Base-by-base conservation (phyloP, 352 stramenopile genomes). In the Phytopythium boreale region DNA sequence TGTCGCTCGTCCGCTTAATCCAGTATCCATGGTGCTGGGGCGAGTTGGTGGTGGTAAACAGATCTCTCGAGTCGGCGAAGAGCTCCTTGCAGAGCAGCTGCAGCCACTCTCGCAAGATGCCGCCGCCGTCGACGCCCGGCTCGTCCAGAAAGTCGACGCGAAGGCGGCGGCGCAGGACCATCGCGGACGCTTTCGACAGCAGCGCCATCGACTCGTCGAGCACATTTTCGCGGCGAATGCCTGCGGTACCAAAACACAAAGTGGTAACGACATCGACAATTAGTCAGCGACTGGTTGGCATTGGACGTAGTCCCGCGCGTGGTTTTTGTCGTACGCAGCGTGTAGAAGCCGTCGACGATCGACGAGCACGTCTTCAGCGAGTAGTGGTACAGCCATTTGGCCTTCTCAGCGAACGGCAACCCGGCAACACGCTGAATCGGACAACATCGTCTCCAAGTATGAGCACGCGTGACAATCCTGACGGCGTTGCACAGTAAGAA, bases 111-210 rank as follows among this genome's bases (percentile, higher is more conserved):
- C 87, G 80, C 50, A 91, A 69, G 59, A 95, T 88, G 3, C 84
- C 87, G 31, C 85, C 87, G 24, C 82, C 85, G 36, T 95, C 87
- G 5, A 92, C 64, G 20, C 85, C 84, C n/a, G 70, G 75, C 64
- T 95, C 85, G 36, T 90, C 82, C 59, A 90, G 77, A 66, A 97
- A 97, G 53, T 96, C 79, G 34, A 96, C 83, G 2, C 86, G 78
- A 50, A 97, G 66, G n/a, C 87, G 86, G 11, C 82, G 81, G 47
- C 82, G 83, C 3, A 95, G 62, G 15, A 70, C 78, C 46, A 70
- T 61, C 20, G 71, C 66, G 3, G 83, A 81, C 8, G 77, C 73
- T 6, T 75, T 73, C 59, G 84, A 70, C 49, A 94, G 77, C 6
- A 92, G 69, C 24, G 76, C 51, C 64, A 89, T 76, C 9, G 80